Evolutionary conservation across 441 rosid genomes (phyloP).

Genomic region (Jatropha podagrica): DNA sequence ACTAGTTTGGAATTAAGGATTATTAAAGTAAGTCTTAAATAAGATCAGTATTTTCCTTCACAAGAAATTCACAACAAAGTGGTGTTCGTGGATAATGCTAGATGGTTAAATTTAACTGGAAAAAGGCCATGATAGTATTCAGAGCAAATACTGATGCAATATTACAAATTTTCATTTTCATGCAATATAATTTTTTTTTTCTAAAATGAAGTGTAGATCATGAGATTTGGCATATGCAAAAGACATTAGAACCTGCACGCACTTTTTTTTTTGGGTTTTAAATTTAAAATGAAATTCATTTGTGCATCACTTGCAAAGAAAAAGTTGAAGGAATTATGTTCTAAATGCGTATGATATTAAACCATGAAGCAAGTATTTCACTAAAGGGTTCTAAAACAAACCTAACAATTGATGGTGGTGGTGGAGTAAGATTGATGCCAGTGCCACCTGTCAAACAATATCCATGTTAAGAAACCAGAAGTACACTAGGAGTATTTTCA

Average conservation of each 20-base stretch:
- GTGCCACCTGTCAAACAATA: conserved; percentile 76
- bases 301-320: neutral
- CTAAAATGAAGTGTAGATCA: neutral
- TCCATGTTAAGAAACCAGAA: conserved; percentile 24
- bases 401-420: conserved; percentile 88
- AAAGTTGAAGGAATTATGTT: conserved; percentile 11
- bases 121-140: neutral
- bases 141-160: neutral
- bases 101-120: neutral
- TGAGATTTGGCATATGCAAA: neutral
- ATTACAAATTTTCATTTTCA: neutral
- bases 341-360: neutral
- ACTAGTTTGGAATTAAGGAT: no score
- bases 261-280: no score
- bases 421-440: conserved; percentile 97
- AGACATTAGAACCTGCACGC: no score
- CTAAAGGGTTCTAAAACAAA: conserved; percentile 34
- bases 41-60: no score
- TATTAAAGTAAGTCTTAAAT: no score
- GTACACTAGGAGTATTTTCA: neutral
- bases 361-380: neutral
- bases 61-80: no score
- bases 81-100: neutral
- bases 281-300: neutral
- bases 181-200: neutral